Evolutionary conservation across 1,284 basidiomycete genomes (phyloP).

Genomic region (Cutaneotrichosporon mucoides): DNA sequence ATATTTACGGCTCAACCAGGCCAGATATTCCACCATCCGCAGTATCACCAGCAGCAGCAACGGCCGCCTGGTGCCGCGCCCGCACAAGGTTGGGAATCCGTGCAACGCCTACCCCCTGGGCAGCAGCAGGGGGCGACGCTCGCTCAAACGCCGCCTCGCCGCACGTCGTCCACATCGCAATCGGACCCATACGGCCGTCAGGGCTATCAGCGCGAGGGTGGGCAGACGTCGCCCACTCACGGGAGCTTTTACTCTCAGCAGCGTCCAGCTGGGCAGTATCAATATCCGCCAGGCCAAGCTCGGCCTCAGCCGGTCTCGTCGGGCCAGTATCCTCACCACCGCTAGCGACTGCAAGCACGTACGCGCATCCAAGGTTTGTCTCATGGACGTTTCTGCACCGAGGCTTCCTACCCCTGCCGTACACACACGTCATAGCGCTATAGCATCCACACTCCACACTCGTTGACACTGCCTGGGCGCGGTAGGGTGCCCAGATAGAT

Average conservation of each 20-base stretch:
- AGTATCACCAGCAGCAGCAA: constrained; percentile 21
- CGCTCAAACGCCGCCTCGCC: constrained; percentile 14
- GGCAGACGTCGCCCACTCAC: constrained; percentile 15
- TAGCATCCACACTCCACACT: neutral
- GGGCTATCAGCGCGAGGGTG: neutral
- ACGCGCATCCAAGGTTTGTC: too few relatives aligned
- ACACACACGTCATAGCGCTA: neutral
- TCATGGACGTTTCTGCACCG: too few relatives aligned
- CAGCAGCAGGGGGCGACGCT: constrained; percentile 9
- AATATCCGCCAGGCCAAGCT: constrained; percentile 2
- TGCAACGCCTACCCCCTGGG: constrained; percentile 25
- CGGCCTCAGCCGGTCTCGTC: constrained; percentile 14
- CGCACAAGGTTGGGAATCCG: constrained; percentile 19
- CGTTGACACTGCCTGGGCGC: constrained; percentile 1
- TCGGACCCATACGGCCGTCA: constrained; percentile 11
- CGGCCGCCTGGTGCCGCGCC: constrained; percentile 2
- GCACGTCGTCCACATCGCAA: constrained; percentile 7
- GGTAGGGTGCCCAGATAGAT: neutral
- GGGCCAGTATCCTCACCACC: constrained; percentile 21
- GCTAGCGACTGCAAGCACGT: neutral
- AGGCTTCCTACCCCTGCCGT: neutral
- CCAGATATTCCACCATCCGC: constrained; percentile 39
- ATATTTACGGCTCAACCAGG: constrained; percentile 31
- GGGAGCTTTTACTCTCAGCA: constrained; percentile 15
- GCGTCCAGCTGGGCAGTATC: constrained; percentile 8